These are phyloP conservation scores for Barnettozyma populi DNA, from an alignment of 805 yeast genomes.

Conservation along the genomic window DNA sequence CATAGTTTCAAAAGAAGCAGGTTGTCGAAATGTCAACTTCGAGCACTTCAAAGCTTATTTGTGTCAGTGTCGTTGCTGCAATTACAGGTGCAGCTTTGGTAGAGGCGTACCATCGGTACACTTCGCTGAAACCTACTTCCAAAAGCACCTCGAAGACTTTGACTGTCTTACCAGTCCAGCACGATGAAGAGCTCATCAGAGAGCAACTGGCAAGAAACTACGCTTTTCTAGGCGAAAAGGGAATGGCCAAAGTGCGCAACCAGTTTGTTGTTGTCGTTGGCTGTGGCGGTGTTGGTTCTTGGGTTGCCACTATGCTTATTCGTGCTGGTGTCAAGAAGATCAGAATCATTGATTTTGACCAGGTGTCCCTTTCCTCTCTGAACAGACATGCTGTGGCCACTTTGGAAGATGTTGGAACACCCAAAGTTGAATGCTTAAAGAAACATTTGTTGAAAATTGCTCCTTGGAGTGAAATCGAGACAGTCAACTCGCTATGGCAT, in stretches of 20 bases:
- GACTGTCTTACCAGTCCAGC: constrained; percentile 12
- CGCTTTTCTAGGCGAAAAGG: constrained; percentile 86
- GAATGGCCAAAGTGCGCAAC: constrained; percentile 64
- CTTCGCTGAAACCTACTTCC: background rate
- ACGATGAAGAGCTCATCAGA: constrained; percentile 67
- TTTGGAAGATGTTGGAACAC: constrained; percentile 84
- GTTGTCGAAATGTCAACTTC: background rate
- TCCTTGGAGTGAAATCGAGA: constrained; percentile 90
- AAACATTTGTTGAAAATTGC: constrained; percentile 67
- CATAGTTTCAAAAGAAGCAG: background rate
- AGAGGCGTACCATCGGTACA: constrained; percentile 16
- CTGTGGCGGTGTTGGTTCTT: constrained; percentile 98
- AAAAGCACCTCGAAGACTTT: background rate
- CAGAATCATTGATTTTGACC: constrained; percentile 90
- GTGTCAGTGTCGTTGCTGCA: constrained; percentile 6
- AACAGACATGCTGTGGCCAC: constrained; percentile 95
- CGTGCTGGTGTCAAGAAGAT: constrained; percentile 84
- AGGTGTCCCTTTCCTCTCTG: constrained; percentile 84
- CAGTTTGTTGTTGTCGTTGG: constrained; percentile 80
- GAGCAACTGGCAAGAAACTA: constrained; percentile 94
- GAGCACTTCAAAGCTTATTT: constrained; percentile 3
- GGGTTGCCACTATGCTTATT: constrained; percentile 87
- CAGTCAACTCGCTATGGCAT: constrained; percentile 73
- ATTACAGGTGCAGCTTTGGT: constrained; percentile 13
- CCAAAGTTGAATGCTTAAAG: constrained; percentile 80